Conservation (phyloP, 495 filamentous ascomycete species). For the Aspergillus coremiiformis region DNA sequence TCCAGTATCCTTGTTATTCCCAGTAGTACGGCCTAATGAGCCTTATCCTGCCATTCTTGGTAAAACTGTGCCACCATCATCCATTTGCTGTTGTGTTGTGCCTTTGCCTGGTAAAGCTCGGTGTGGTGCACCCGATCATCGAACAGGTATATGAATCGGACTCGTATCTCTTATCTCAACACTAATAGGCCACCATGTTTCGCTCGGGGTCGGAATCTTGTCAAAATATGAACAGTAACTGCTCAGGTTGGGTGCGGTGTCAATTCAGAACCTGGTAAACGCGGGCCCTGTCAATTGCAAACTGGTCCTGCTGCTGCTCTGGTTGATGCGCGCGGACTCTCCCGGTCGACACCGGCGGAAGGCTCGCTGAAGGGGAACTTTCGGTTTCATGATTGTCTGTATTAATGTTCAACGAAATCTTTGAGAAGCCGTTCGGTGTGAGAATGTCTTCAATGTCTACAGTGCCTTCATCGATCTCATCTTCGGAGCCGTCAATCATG, state of each 20-base stretch:
- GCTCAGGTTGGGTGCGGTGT: background rate
- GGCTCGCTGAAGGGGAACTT: background rate
- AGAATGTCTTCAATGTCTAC: background rate
- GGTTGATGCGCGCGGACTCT: too few species aligned
- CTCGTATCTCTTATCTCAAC: slow-evolving; percentile 1
- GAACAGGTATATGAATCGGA: slow-evolving; percentile 6
- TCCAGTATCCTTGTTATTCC: background rate
- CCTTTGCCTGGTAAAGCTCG: slow-evolving; percentile 36
- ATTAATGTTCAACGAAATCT: background rate
- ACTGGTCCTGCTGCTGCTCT: background rate
- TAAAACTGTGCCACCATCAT: background rate
- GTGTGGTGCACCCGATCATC: slow-evolving; percentile 20
- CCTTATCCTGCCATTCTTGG: background rate
- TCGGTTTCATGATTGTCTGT: background rate
- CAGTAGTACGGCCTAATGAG: too few species aligned
- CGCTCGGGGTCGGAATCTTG: slow-evolving; percentile 3
- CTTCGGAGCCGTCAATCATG: background rate
- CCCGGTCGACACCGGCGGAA: background rate
- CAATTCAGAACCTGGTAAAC: background rate
- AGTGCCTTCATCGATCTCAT: too few species aligned
- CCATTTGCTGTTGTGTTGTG: slow-evolving; percentile 1
- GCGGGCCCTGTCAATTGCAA: slow-evolving; percentile 6
- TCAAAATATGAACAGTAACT: too few species aligned
- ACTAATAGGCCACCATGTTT: slow-evolving; percentile 7
- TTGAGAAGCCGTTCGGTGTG: background rate